Evolutionary conservation across 352 stramenopile genomes (phyloP), one percentile per base, ranked within the genome.

Genomic region (Globisporangium okanoganense): DNA sequence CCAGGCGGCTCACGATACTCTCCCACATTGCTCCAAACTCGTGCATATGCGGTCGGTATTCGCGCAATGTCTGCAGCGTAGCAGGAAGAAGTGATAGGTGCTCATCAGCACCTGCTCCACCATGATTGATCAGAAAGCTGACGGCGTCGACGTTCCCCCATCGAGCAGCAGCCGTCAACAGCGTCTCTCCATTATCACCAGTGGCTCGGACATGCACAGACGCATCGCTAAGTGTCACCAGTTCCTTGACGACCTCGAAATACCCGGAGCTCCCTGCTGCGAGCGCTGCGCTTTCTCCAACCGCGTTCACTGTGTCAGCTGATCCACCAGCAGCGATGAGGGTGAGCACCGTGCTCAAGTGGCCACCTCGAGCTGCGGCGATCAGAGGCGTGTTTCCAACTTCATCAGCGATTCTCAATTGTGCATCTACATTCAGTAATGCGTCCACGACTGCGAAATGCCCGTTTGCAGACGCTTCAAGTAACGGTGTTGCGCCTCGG

Each of bases 71-170:
- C 38, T 49, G 24, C 38, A 60, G 3, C 4, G 50, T 47, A 14
- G 50, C 50, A 36, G 25, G 9, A 5, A 60, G 22, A 24, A 60
- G 54, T 5, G 27, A 9, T 12, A 5, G 44, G 6, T 60, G 14
- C 35, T 50, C 7, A 14, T 40, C 43, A 38, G 2, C 16, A 60
- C 10, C 33, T 40, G 16, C 25, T 41, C 9, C 24, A n/a, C 38
- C 54, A 20, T 47, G 38, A 5, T 71, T 63, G 1, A 71, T 22
- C 7, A 73, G 54, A 8, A 66, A 58, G 27, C 59, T 54, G 18
- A 73, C 59, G 25, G 70, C 59, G 0, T 52, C 56, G 18, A 68
- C 51, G 25, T 70, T 45, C 1, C 59, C 55, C 22, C 57, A 68
- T 25, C 43, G 60, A 22, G 67, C 67, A 10, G 67, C 67, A 49